These are phyloP conservation scores for Thamnidium elegans DNA, from an alignment of 192 early-diverging fungal genomes.

Conservation along the genomic window DNA sequence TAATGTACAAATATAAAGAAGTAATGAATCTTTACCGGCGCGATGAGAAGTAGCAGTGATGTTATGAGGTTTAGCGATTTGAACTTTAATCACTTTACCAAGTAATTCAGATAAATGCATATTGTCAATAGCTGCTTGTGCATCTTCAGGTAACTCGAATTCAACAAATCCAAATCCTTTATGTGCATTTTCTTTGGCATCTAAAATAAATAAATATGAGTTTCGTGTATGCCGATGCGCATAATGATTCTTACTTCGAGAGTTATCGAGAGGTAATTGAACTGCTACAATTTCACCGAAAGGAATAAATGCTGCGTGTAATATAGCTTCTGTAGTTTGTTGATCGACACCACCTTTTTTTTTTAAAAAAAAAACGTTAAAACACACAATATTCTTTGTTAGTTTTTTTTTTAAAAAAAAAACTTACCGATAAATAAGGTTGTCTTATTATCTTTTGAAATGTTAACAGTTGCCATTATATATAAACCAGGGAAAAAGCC, in stretches of 20 bases:
- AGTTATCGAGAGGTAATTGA: slow-evolving; percentile 79
- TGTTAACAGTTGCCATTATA: slow-evolving; percentile 18
- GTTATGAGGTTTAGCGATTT: slow-evolving; percentile 69
- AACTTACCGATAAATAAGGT: slow-evolving; percentile 47
- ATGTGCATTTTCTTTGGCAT: slow-evolving; percentile 59
- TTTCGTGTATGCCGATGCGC: neutral
- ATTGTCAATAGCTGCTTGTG: slow-evolving; percentile 88
- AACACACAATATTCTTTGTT: neutral
- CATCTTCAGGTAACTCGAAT: slow-evolving; percentile 83
- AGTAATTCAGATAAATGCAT: slow-evolving; percentile 88
- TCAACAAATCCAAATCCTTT: slow-evolving; percentile 96
- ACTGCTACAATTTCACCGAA: slow-evolving; percentile 94
- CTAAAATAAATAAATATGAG: neutral
- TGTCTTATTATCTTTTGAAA: slow-evolving; percentile 37
- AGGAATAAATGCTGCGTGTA: slow-evolving; percentile 89
- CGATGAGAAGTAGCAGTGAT: slow-evolving; percentile 41
- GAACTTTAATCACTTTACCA: slow-evolving; percentile 88
- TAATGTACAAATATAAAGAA: neutral
- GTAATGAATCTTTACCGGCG: slow-evolving; percentile 22
- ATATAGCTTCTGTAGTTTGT: slow-evolving; percentile 71
- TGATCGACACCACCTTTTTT: slow-evolving; percentile 70
- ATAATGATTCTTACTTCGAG: slow-evolving; percentile 46
- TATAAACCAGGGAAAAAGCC: neutral
- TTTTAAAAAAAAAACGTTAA: slow-evolving; percentile 22
- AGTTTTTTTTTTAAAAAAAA: too few relatives aligned